phyloP scores from a whole-genome alignment of 345 rosid species.

The Dipteronia sinensis region DNA sequence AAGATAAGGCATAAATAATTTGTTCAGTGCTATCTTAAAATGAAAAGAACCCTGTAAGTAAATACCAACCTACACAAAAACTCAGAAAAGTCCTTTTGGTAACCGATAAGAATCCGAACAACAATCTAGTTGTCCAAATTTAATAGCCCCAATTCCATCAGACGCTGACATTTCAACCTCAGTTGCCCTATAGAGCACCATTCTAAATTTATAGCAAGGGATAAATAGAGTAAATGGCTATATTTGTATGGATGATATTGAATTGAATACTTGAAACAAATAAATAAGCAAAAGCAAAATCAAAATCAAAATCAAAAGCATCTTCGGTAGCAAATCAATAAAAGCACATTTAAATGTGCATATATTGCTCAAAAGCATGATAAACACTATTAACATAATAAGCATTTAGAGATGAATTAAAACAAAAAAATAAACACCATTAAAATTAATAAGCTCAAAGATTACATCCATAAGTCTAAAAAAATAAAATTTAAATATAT shows the following conservation, averaged over 20 bases:
- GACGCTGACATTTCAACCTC: constrained; percentile 28
- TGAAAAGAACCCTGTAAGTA: not conserved
- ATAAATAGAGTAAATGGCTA: not conserved
- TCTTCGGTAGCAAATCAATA: too few relatives aligned
- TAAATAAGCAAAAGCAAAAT: too few relatives aligned
- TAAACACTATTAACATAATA: too few relatives aligned
- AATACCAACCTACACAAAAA: not conserved
- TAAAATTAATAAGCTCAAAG: too few relatives aligned
- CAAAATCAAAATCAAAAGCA: not conserved
- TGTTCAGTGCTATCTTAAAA: not conserved
- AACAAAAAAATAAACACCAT: too few relatives aligned
- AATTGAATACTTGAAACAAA: not conserved
- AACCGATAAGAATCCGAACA: not conserved
- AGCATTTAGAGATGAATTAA: too few relatives aligned
- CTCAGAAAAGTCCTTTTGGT: constrained; percentile 1
- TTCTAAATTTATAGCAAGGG: not conserved
- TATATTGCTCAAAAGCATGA: too few relatives aligned
- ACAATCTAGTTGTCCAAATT: constrained; percentile 18
- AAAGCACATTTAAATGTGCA: too few relatives aligned
- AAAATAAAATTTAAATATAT: too few relatives aligned
- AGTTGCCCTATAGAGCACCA: constrained; percentile 1
- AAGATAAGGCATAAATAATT: not conserved
- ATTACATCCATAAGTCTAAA: too few relatives aligned
- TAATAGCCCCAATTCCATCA: constrained; percentile 18
- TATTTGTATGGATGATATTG: not conserved